Percentiles rank a stretch among this genome's conserved stretches.
Evolutionary conservation across 2,329 filamentous ascomycete genomes (phyloP).

Genomic region (Arthrocladium fulminans): DNA sequence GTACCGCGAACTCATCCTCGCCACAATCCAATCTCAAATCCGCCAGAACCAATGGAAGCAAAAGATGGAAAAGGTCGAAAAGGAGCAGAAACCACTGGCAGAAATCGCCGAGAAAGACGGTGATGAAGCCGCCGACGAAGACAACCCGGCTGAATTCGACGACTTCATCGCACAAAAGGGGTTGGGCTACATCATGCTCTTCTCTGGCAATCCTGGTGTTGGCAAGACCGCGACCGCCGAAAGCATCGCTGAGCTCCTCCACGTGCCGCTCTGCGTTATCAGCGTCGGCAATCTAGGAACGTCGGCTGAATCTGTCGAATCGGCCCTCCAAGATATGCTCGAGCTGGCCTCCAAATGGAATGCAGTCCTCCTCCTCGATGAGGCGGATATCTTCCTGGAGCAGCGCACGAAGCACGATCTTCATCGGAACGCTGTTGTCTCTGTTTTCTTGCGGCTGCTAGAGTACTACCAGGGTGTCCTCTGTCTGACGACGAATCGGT

Average conservation of each 20-base stretch:
- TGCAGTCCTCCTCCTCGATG: slow-evolving; percentile 18
- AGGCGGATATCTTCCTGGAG: slow-evolving; percentile 19
- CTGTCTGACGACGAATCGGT: slow-evolving; percentile 45
- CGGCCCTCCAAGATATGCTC: slow-evolving; percentile 36
- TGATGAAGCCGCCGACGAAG: slow-evolving; percentile 2
- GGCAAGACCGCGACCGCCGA: slow-evolving; percentile 48
- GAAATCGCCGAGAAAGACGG: not conserved
- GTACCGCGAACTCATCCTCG: slow-evolving; percentile 25
- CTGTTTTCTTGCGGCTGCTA: slow-evolving; percentile 10
- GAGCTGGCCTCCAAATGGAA: slow-evolving; percentile 15
- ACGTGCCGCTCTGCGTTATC: slow-evolving; percentile 41
- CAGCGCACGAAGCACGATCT: slow-evolving; percentile 10
- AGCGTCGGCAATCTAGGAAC: slow-evolving; percentile 43
- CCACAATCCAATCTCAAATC: slow-evolving; percentile 24
- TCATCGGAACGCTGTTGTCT: slow-evolving; percentile 7
- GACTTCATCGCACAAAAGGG: slow-evolving; percentile 32
- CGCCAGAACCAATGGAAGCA: slow-evolving; percentile 11
- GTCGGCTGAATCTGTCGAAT: slow-evolving; percentile 36
- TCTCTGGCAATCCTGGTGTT: slow-evolving; percentile 44
- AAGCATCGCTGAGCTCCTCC: slow-evolving; percentile 14
- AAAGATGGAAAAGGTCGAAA: slow-evolving; percentile 8
- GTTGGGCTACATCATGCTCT: slow-evolving; percentile 35
- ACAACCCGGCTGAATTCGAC: slow-evolving; percentile 4
- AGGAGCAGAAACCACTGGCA: slow-evolving; percentile 7
- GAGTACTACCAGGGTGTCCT: slow-evolving; percentile 31